Evolutionary conservation across 352 stramenopile species (phyloP), one percentile per base, ranked within the genome.

Genomic region (Phytophthora quininea): DNA sequence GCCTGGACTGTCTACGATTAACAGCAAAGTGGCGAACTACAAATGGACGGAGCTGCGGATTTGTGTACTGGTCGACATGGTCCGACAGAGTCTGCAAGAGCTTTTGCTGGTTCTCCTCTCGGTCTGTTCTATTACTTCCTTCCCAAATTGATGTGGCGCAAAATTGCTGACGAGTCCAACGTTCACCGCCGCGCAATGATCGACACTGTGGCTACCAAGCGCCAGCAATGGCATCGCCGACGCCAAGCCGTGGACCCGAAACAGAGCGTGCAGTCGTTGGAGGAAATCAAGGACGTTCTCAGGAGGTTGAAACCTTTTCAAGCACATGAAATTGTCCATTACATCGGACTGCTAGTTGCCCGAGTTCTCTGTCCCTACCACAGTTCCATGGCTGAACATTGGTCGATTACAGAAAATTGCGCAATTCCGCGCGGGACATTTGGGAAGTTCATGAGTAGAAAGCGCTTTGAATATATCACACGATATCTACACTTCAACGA

Each of bases 111-210:
- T 6, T 57, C 47, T 14, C 47, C 57, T 15, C 47, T 57, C 2
- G 35, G 11, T 4, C 24, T 64, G 47, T 64, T 64, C 33, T 64
- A 57, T 43, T 64, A 57, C 27, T 51, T 56, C 7, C 24, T 64
- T 27, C 47, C 47, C 9, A 64, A 64, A 7, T 19, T 56, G 10
- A 49, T 64, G 47, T 64, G 46, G 57, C 2, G 4, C 12, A 49
- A 64, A 7, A 64, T 57, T 27, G 47, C 33, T 46, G 47, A 52
- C 8, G 57, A 57, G n/a, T 37, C 47, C 7, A 52, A 56, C 12
- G 33, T 35, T 6, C 53, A 45, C 29, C 46, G 57, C 2, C 14
- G n/a, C 2, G 42, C 46, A 3, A 48, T n/a, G 35, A 45, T 64
- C 31, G 33, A 31, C 24, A 3, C 46, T 2, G 24, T 63, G 1